Percentiles rank a stretch among this genome's conserved stretches.
These are phyloP conservation scores for Acer negundo DNA, from an alignment of 345 rosid genomes.

Conservation along the genomic window DNA sequence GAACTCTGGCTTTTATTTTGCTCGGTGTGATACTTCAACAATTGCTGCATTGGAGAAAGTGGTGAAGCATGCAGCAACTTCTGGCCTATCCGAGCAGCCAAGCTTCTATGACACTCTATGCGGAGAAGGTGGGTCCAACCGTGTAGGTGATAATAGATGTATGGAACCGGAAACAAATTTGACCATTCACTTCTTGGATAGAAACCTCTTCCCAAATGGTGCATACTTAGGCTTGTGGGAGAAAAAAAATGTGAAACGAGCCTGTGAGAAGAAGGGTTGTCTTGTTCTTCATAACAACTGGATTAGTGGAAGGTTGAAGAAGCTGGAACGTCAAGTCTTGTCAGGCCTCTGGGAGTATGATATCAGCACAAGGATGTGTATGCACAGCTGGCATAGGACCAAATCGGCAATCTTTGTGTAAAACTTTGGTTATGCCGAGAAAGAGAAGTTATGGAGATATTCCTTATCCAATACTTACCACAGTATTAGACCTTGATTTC, in stretches of 20 bases:
- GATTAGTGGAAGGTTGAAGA: conserved; percentile 84
- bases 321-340: conserved; percentile 72
- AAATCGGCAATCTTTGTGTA: neutral
- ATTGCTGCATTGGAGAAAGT: conserved; percentile 85
- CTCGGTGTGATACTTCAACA: conserved; percentile 55
- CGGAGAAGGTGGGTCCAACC: conserved; percentile 73
- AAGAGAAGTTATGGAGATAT: conserved; percentile 16
- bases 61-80: conserved; percentile 79
- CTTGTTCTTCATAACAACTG: conserved; percentile 82
- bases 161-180: conserved; percentile 71
- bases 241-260: conserved; percentile 50
- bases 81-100: conserved; percentile 86
- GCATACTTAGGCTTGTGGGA: conserved; percentile 79
- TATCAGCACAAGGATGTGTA: conserved; percentile 68
- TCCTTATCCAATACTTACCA: conserved; percentile 5
- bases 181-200: conserved; percentile 69
- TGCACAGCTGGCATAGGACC: conserved; percentile 31
- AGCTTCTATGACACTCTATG: conserved; percentile 91
- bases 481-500: conserved; percentile 36
- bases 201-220: conserved; percentile 89
- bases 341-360: conserved; percentile 89
- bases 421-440: conserved; percentile 29
- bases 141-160: conserved; percentile 58
- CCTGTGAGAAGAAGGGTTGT: conserved; percentile 62
- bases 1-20: conserved; percentile 91